Evolutionary conservation across 257 asterid genomes (phyloP), one percentile per base, ranked within the genome.

Genomic region (Prunella vulgaris): DNA sequence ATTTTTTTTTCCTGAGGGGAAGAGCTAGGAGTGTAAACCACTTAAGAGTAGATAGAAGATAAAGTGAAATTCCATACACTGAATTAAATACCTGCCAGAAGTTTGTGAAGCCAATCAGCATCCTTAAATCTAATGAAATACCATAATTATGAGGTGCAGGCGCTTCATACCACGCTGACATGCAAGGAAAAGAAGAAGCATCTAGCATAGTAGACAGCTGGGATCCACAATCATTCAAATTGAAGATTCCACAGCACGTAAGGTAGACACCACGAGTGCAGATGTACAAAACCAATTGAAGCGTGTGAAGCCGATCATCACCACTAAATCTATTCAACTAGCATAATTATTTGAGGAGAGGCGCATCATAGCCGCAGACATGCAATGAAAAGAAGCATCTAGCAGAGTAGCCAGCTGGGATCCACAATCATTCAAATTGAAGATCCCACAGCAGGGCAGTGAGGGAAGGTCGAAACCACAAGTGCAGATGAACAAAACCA

Each of bases 401-500:
- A 88, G 88, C 85, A 72, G 83, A 49, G 96, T 56, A 84, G 95
- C 90, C 86, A 85, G 84, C 90, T 77, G 88, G 96, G 97, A 85
- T 85, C 90, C 86, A 77, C 91, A 85, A 91, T 85, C 83, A 76
- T 79, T 83, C 82, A 75, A 87, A 92, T 89, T 86, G 92, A 87
- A 88, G 96, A 89, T 92, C 95, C 90, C 93, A 76, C 87, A 84
- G 92, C 85, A 85, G 85, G 83, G 78, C 85, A 80, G 85, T 64
- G 83, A 84, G 78, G 93, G 83, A 82, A 82, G 96, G 82, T 80
- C 80, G 86, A 83, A 91, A 92, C 90, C 90, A 83, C 83, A 83
- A 77, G 88, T 79, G 96, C 81, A 89, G 97, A 89, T 79, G 93
- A 80, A 89, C 93, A 86, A 84, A 82, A 88, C 93, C 91, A 84